Conservation (phyloP, 306 rosid genomes). For the Morella rubra region DNA sequence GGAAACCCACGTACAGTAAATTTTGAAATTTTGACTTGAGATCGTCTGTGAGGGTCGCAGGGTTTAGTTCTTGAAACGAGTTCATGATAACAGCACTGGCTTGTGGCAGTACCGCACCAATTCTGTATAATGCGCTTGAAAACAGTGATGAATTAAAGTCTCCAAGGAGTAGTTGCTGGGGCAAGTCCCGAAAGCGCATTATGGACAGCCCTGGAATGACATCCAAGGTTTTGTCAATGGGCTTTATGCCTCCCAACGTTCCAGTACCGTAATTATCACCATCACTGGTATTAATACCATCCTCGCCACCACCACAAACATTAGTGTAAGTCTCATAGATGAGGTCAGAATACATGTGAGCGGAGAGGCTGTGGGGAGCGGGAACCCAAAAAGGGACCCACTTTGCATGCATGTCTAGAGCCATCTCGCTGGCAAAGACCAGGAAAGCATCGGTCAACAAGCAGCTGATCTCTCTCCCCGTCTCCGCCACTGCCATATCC, state of each 20-base stretch:
- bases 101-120: slow-evolving; percentile 32
- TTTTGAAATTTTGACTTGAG: slow-evolving; percentile 13
- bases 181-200: slow-evolving; percentile 36
- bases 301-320: background rate
- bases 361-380: slow-evolving; percentile 27
- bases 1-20: slow-evolving; percentile 26
- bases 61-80: slow-evolving; percentile 24
- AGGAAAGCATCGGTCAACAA: slow-evolving; percentile 40
- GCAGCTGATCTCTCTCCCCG: slow-evolving; percentile 26
- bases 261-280: background rate
- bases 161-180: background rate
- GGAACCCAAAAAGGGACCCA: slow-evolving; percentile 48
- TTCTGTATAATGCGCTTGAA: slow-evolving; percentile 17
- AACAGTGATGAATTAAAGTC: slow-evolving; percentile 29
- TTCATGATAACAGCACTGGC: slow-evolving; percentile 39
- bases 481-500: slow-evolving; percentile 16
- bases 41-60: background rate
- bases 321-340: slow-evolving; percentile 16
- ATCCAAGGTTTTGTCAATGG: slow-evolving; percentile 19
- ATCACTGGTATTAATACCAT: background rate
- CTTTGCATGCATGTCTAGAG: slow-evolving; percentile 34
- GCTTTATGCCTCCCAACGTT: background rate
- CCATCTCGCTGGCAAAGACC: slow-evolving; percentile 1
- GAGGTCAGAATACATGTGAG: slow-evolving; percentile 31
- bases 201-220: slow-evolving; percentile 42